Base-by-base conservation (phyloP, 2,329 filamentous ascomycete species). In the Aspergillus ochraceoroseus region DNA sequence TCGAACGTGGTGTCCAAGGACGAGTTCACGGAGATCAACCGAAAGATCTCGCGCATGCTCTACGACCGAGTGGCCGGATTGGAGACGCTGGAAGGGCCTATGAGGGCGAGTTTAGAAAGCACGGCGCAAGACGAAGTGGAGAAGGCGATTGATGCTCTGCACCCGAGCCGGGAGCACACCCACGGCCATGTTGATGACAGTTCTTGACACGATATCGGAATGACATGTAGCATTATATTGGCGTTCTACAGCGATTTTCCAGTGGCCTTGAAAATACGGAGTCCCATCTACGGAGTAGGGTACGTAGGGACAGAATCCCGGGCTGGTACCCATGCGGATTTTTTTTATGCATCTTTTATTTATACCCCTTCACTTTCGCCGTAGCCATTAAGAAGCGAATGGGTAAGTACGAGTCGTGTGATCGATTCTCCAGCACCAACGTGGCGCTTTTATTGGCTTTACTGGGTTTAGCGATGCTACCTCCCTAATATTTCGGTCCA, bases 21-120 rank as follows among this genome's bases (percentile, higher is more conserved):
- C 44, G 84, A 95, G 64, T 98, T 94, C 63, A 90, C 87, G 2
- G 80, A 80, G 41, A 95, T 96, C 66, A 96, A 96, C 61, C 82
- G 88, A 47, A 83, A 85, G 45, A 82, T 96, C 22, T 95, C 87
- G 28, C 83, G 87, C 43, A 85, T 83, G 67, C 72, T 98, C 43
- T 98, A 98, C 65, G 87, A 81, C 20, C 70, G 71, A 32, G 74
- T 79, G 17, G 73, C 73, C 4, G 72, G 72, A 25, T 72, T 73
- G 9, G 66, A 73, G 13, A 65, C 71, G 15, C 73, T 92, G 19
- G 77, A 85, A 55, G 75, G 83, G 14, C 76, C 79, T 18, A 77
- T 79, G 41, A 77, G 80, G 42, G 77, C 76, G 49, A 76, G 75
- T 32, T 87, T 87, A 76, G 85, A 94, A 67, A 79, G 76, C 52